phyloP scores from a whole-genome alignment of 2,329 filamentous ascomycete genomes.

The Clarireedia monteithiana region DNA sequence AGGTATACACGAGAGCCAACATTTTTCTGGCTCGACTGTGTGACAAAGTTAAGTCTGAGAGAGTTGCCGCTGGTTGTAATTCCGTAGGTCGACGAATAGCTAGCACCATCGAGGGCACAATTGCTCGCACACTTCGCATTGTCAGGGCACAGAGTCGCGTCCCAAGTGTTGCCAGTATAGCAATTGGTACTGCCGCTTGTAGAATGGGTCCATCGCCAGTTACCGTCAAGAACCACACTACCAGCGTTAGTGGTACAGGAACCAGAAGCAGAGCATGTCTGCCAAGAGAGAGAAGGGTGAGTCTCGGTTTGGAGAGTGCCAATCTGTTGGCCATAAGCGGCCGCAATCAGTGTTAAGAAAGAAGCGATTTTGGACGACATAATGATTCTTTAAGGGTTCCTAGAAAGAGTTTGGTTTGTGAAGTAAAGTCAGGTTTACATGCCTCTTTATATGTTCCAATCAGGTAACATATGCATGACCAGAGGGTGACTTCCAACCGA shows the following conservation, averaged over 20 bases:
- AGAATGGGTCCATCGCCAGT: slow-evolving; percentile 51
- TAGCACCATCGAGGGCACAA: slow-evolving; percentile 47
- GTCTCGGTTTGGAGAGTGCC: slow-evolving; percentile 39
- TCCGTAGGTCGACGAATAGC: slow-evolving; percentile 45
- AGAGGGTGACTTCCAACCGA: background rate
- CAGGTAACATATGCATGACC: background rate
- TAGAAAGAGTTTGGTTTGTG: background rate
- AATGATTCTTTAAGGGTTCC: background rate
- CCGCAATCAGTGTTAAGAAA: slow-evolving; percentile 35
- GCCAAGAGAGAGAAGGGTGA: slow-evolving; percentile 45
- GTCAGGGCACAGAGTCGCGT: slow-evolving; percentile 35
- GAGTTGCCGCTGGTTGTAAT: slow-evolving; percentile 43
- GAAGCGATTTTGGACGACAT: slow-evolving; percentile 23
- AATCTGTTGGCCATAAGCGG: slow-evolving; percentile 39
- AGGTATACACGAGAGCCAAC: slow-evolving; percentile 54
- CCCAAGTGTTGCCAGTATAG: slow-evolving; percentile 37
- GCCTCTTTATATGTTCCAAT: background rate
- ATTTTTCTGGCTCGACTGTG: slow-evolving; percentile 39
- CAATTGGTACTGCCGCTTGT: slow-evolving; percentile 31
- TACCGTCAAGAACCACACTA: slow-evolving; percentile 45
- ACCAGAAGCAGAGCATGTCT: slow-evolving; percentile 40
- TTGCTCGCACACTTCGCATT: slow-evolving; percentile 38
- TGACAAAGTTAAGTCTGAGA: slow-evolving; percentile 50
- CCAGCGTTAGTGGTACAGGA: slow-evolving; percentile 41
- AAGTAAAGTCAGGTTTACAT: background rate